Conservation (phyloP, 2,329 filamentous ascomycete genomes). For the Colletotrichum phormii region DNA sequence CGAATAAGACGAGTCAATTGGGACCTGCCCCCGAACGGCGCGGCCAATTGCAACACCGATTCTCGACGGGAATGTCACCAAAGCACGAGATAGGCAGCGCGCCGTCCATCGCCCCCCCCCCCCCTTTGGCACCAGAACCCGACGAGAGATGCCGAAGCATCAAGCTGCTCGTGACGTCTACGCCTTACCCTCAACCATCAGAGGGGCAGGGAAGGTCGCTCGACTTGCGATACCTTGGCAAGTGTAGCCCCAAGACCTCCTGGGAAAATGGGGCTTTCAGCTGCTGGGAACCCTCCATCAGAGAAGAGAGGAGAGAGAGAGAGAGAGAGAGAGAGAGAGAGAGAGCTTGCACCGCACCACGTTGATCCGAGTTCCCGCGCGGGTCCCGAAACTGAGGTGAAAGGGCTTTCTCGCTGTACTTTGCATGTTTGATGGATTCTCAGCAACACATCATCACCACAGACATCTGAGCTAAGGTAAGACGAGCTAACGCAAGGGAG, state of each 20-base stretch:
- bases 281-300: background rate
- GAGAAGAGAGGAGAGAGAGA: no score
- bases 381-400: background rate
- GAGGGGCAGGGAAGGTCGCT: background rate
- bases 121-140: background rate
- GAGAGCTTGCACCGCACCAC: background rate
- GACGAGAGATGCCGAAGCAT: constrained; percentile 18
- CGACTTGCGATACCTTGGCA: background rate
- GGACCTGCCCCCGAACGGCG: background rate
- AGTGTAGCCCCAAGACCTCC: background rate
- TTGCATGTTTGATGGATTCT: background rate
- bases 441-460: background rate
- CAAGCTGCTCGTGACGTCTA: background rate
- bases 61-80: background rate
- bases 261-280: constrained; percentile 7
- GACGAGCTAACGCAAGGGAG: background rate
- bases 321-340: no score
- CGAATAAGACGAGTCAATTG: background rate
- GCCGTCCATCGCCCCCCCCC: no score
- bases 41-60: background rate
- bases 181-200: no score
- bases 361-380: background rate
- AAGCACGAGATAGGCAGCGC: background rate
- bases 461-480: background rate
- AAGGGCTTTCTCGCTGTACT: background rate